Percentiles rank a stretch among this genome's conserved stretches.
phyloP scores from a whole-genome alignment of 2,329 filamentous ascomycete species.

The Talaromyces verruculosus region DNA sequence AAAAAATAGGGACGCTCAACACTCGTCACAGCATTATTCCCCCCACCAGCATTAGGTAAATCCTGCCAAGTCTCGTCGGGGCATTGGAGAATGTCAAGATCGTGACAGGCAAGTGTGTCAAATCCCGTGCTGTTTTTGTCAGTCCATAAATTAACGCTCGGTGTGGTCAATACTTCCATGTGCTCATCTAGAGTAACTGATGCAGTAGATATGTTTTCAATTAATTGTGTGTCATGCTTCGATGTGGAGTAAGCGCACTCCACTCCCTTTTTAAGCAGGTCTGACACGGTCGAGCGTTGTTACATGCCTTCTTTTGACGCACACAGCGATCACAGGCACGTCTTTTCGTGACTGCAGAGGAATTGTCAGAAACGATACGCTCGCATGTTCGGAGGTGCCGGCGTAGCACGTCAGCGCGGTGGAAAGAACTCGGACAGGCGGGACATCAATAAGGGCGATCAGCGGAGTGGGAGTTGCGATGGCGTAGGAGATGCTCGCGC shows the following conservation, averaged over 20 bases:
- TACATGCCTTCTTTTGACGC: neutral
- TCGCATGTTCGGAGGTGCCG: neutral
- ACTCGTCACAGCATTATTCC: neutral
- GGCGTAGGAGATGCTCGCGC: neutral
- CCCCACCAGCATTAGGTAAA: neutral
- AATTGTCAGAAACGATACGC: neutral
- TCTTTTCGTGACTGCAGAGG: neutral
- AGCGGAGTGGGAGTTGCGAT: neutral
- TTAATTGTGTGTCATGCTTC: neutral
- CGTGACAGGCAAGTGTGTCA: neutral
- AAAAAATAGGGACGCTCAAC: neutral
- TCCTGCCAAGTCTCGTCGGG: neutral
- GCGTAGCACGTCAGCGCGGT: neutral
- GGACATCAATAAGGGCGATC: neutral
- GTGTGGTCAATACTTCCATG: neutral
- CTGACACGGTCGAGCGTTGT: neutral
- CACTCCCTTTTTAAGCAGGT: neutral
- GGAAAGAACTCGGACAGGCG: neutral
- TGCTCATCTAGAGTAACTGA: neutral
- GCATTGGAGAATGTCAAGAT: neutral
- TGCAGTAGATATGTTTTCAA: neutral
- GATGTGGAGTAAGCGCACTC: neutral
- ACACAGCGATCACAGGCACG: neutral
- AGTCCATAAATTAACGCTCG: neutral
- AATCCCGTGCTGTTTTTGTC: neutral